phyloP scores from a whole-genome alignment of 495 filamentous ascomycete species.

The Geoglossum glabrum region DNA sequence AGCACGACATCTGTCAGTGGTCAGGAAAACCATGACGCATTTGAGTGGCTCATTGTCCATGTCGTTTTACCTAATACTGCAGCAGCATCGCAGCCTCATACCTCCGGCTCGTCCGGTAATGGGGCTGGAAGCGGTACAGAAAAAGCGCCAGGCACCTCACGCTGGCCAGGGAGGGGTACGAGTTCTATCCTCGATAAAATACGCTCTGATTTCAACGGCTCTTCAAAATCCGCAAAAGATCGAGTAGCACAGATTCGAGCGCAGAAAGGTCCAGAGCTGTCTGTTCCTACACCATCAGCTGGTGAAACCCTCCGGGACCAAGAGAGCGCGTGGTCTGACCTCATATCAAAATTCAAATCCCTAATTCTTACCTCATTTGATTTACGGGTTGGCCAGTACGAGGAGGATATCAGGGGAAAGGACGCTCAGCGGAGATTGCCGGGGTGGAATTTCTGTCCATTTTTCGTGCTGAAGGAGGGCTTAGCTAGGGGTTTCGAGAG shows the following conservation, averaged over 20 bases:
- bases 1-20: slow-evolving; percentile 25
- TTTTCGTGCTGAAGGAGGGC: slow-evolving; percentile 93
- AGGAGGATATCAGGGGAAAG: slow-evolving; percentile 89
- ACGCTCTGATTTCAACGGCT: slow-evolving; percentile 75
- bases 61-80: slow-evolving; percentile 66
- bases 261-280: slow-evolving; percentile 19
- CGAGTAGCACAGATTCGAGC: slow-evolving; percentile 73
- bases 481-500: slow-evolving; percentile 86
- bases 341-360: slow-evolving; percentile 69
- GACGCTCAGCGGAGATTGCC: slow-evolving; percentile 74
- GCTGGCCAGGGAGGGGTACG: slow-evolving; percentile 56
- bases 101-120: slow-evolving; percentile 20
- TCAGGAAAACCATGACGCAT: slow-evolving; percentile 80
- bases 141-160: slow-evolving; percentile 28
- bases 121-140: slow-evolving; percentile 20
- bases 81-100: slow-evolving; percentile 47
- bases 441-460: slow-evolving; percentile 98
- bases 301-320: slow-evolving; percentile 33
- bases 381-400: slow-evolving; percentile 76
- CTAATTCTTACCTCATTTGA: slow-evolving; percentile 82
- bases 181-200: slow-evolving; percentile 78
- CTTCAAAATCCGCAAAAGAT: slow-evolving; percentile 56
- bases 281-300: slow-evolving; percentile 15
- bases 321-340: slow-evolving; percentile 57
- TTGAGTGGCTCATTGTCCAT: slow-evolving; percentile 90